Conservation (phyloP, 1,284 basidiomycete genomes). For the Papiliotrema nemorosa region DNA sequence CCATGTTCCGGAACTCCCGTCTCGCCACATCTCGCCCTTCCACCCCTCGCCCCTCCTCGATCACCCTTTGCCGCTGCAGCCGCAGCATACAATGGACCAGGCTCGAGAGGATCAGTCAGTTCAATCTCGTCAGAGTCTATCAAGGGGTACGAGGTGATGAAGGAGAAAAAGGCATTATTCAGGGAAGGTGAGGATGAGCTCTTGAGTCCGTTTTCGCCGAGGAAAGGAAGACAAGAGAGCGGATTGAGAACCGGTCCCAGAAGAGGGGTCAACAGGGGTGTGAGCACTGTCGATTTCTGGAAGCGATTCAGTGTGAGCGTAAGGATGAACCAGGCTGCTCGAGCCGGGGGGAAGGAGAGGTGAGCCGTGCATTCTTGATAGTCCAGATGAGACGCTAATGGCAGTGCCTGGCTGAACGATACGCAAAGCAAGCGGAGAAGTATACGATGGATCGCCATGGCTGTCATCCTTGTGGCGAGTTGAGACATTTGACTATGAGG, state of each 20-base stretch:
- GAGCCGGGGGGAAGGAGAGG: slow-evolving; percentile 14
- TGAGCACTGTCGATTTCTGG: slow-evolving; percentile 40
- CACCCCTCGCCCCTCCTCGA: slow-evolving; percentile 6
- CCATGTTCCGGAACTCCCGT: slow-evolving; percentile 28
- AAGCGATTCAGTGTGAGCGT: slow-evolving; percentile 38
- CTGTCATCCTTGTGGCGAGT: slow-evolving; percentile 16
- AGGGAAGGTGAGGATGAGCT: slow-evolving; percentile 40
- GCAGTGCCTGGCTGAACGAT: slow-evolving; percentile 28
- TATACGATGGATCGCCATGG: slow-evolving; percentile 18
- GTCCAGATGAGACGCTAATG: neutral
- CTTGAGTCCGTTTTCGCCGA: slow-evolving; percentile 33
- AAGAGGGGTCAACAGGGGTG: slow-evolving; percentile 12
- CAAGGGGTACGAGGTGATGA: slow-evolving; percentile 32
- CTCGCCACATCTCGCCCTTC: slow-evolving; percentile 32
- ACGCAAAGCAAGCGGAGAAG: slow-evolving; percentile 15
- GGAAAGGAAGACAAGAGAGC: slow-evolving; percentile 10
- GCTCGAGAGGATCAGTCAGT: neutral
- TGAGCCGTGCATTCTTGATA: slow-evolving; percentile 11
- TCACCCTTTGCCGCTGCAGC: slow-evolving; percentile 3
- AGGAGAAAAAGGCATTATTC: slow-evolving; percentile 42
- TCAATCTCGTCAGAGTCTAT: slow-evolving; percentile 22
- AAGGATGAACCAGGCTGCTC: slow-evolving; percentile 17
- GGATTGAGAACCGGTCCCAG: slow-evolving; percentile 9
- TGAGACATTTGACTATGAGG: neutral
- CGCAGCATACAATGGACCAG: neutral